phyloP scores from a whole-genome alignment of 2,329 filamentous ascomycete species.

The Xylariaceae sp. region DNA sequence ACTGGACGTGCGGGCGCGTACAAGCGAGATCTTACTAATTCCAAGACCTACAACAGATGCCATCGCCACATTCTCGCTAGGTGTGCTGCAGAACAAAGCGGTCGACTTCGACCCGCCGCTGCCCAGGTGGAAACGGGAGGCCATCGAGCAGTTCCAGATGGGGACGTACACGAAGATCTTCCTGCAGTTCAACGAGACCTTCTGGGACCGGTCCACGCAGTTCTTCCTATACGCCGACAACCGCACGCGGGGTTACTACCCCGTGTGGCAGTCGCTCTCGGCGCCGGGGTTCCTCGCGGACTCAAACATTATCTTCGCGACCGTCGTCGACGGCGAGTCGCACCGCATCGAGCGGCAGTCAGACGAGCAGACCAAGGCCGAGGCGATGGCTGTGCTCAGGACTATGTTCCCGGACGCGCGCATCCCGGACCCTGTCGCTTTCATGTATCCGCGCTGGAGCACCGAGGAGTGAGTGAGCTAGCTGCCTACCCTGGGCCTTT shows the following conservation, averaged over 20 bases:
- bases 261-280: constrained; percentile 66
- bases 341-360: constrained; percentile 62
- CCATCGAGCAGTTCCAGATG: constrained; percentile 68
- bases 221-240: constrained; percentile 51
- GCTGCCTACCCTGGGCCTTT: not conserved
- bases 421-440: constrained; percentile 62
- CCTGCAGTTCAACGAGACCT: constrained; percentile 67
- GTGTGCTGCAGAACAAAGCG: constrained; percentile 65
- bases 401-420: constrained; percentile 61
- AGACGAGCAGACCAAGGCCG: constrained; percentile 58
- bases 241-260: constrained; percentile 47
- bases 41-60: constrained; percentile 42
- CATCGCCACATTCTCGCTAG: constrained; percentile 68
- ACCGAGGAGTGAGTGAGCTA: constrained; percentile 31
- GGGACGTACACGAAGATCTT: constrained; percentile 76
- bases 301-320: constrained; percentile 68
- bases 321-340: constrained; percentile 59
- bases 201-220: constrained; percentile 58
- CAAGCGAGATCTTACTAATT: constrained; percentile 14
- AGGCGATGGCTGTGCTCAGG: constrained; percentile 60
- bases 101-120: constrained; percentile 61
- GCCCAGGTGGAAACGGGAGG: constrained; percentile 65
- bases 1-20: not conserved
- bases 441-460: constrained; percentile 65
- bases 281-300: constrained; percentile 59